These are phyloP conservation scores for Pleurotus ostreatus DNA, from an alignment of 768 basidiomycete species.

Conservation along the genomic window DNA sequence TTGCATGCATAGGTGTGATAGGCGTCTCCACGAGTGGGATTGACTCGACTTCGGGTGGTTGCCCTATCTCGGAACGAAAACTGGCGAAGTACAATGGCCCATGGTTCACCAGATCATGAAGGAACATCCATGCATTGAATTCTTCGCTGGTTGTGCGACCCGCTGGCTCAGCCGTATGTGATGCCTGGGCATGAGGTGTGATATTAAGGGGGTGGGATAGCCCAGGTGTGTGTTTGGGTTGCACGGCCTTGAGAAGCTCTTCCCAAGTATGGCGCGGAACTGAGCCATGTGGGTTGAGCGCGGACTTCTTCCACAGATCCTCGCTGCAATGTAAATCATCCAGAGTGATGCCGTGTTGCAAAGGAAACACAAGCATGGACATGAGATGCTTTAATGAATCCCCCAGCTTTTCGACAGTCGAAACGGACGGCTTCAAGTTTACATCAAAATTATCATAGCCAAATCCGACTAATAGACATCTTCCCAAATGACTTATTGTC, in stretches of 20 bases:
- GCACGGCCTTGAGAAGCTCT: neutral
- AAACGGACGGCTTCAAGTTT: constrained; percentile 10
- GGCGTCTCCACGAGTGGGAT: constrained; percentile 11
- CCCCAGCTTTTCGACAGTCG: constrained; percentile 11
- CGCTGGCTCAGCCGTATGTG: constrained; percentile 9
- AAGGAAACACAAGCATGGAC: constrained; percentile 10
- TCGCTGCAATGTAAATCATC: constrained; percentile 2
- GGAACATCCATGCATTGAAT: constrained; percentile 15
- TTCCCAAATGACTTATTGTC: constrained; percentile 2
- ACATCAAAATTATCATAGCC: constrained; percentile 19
- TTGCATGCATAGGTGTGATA: constrained; percentile 1
- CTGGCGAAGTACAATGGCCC: constrained; percentile 14
- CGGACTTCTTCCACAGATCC: constrained; percentile 6
- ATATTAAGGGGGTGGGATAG: neutral
- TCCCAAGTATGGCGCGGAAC: neutral
- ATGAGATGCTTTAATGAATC: constrained; percentile 15
- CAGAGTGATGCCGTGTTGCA: constrained; percentile 12
- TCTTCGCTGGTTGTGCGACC: constrained; percentile 11
- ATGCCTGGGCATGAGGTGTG: neutral
- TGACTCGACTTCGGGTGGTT: constrained; percentile 12
- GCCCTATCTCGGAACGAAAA: constrained; percentile 6
- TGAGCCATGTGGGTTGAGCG: constrained; percentile 1
- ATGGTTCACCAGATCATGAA: constrained; percentile 10
- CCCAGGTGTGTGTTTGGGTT: too few species aligned
- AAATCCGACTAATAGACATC: constrained; percentile 9